Conservation (phyloP, 495 filamentous ascomycete genomes). For the Aspergillus sclerotioniger region DNA sequence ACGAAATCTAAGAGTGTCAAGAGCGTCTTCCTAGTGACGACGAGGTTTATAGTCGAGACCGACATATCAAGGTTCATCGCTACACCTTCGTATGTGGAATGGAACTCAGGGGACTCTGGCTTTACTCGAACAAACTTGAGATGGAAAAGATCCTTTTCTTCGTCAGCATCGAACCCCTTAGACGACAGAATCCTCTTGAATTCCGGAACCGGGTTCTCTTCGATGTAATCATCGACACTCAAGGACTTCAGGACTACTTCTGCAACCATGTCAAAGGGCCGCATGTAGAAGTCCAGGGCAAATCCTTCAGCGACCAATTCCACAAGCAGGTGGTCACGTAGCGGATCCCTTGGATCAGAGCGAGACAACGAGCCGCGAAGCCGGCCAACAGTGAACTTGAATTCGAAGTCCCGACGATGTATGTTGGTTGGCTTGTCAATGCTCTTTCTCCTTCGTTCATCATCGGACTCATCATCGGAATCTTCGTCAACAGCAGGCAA, state of each 20-base stretch:
- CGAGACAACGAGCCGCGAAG: slow-evolving; percentile 88
- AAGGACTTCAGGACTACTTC: slow-evolving; percentile 83
- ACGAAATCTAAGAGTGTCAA: slow-evolving; percentile 95
- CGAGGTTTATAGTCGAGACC: slow-evolving; percentile 91
- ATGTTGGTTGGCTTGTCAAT: slow-evolving; percentile 58
- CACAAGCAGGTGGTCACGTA: slow-evolving; percentile 78
- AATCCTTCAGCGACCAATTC: slow-evolving; percentile 91
- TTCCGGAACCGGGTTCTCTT: slow-evolving; percentile 81
- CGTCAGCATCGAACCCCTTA: slow-evolving; percentile 67
- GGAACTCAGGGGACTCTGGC: slow-evolving; percentile 86
- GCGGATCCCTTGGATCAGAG: slow-evolving; percentile 74
- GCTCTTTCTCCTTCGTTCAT: slow-evolving; percentile 60
- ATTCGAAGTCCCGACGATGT: slow-evolving; percentile 86
- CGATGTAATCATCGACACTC: slow-evolving; percentile 92
- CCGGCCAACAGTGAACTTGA: slow-evolving; percentile 91
- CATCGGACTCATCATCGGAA: slow-evolving; percentile 59
- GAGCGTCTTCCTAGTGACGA: slow-evolving; percentile 90
- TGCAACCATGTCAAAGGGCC: slow-evolving; percentile 87
- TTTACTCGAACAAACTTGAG: slow-evolving; percentile 90
- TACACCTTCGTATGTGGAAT: slow-evolving; percentile 85
- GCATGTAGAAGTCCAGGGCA: slow-evolving; percentile 77
- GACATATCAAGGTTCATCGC: slow-evolving; percentile 89
- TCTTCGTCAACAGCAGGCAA: slow-evolving; percentile 78
- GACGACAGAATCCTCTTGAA: slow-evolving; percentile 96
- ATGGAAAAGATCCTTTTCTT: slow-evolving; percentile 77